Evolutionary conservation across 352 stramenopile genomes (phyloP), one percentile per base, ranked within the genome.

Genomic region (Globisporangium spiculum): DNA sequence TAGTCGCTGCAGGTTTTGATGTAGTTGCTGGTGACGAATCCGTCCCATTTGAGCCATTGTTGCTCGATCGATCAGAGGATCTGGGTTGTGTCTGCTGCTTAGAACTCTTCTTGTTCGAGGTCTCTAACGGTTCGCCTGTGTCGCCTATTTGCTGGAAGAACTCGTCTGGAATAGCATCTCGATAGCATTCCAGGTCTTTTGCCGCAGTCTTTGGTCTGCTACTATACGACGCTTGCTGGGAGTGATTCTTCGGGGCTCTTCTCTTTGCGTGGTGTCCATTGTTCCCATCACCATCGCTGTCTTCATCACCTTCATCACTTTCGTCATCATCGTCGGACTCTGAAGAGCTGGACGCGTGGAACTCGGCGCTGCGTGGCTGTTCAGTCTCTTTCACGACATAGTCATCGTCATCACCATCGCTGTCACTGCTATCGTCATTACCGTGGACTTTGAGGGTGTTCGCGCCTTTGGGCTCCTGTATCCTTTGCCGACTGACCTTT

Each of bases 341-440:
- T 0, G 81, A 87, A 0, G 83, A 89, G 61, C 81, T 89, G 1
- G 80, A 90, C 0, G 72, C 66, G 48, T 88, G 68, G 53, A 90
- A 88, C 67, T 92, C 80, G 38, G 79, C 74, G 20, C 77, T 75
- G 46, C 80, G 78, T 26, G 84, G 73, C 41, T 82, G 73, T 50
- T 93, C 79, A 8, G 69, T 32, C 58, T 92, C 80, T 66, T 78
- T 79, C 0, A 70, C 71, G 67, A 88, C 79, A 58, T 93, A 93
- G 27, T 93, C 83, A 3, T 80, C 71, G 30, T 62, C 63, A 26
- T 26, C 41, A 58, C 18, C 26, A 16, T 14, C 18, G 32, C 56
- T 60, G 12, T 44, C 48, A 12, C 64, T 69, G 4, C n/a, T 64
- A 27, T 30, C 24, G 18, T 67, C 53, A 18, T n/a, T 36, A 24